Evolutionary conservation across 2,329 filamentous ascomycete species (phyloP).

Genomic region (Sclerotinia borealis): DNA sequence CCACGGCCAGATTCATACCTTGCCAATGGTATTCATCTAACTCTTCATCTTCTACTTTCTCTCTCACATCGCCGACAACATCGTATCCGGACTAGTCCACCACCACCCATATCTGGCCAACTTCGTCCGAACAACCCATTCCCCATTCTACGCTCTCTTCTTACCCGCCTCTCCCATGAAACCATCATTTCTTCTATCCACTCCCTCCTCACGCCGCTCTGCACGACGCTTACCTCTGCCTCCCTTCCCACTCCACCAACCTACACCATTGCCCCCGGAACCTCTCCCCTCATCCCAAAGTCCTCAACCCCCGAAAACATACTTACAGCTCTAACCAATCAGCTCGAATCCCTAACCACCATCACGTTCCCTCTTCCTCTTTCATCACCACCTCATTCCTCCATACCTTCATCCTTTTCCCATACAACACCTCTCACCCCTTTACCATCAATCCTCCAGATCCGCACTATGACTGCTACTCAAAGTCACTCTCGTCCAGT

Average conservation of each 20-base stretch:
- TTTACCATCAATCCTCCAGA: neutral
- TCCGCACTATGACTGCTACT: conserved; percentile 29
- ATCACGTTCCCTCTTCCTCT: conserved; percentile 33
- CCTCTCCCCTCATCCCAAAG: conserved; percentile 19
- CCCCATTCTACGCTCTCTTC: conserved; percentile 52
- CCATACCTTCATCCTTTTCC: neutral
- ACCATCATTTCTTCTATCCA: conserved; percentile 21
- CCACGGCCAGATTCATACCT: conserved; percentile 40
- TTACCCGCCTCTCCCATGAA: conserved; percentile 30
- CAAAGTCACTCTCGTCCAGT: neutral
- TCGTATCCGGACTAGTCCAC: conserved; percentile 59
- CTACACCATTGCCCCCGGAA: conserved; percentile 24
- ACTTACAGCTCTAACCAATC: conserved; percentile 37
- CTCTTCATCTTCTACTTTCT: conserved; percentile 69
- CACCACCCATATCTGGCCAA: conserved; percentile 45
- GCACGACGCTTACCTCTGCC: conserved; percentile 21
- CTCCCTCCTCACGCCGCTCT: conserved; percentile 22
- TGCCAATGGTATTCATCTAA: conserved; percentile 60
- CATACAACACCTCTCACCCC: neutral
- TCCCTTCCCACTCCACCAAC: conserved; percentile 23
- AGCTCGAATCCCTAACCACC: conserved; percentile 38
- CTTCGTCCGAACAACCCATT: conserved; percentile 46
- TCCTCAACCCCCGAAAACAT: conserved; percentile 34
- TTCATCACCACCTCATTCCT: neutral
- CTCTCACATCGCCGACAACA: conserved; percentile 75